Percentiles rank a stretch among this genome's conserved stretches.
These are phyloP conservation scores for Pseudocohnilembus persalinus DNA, from an alignment of 169 alveolate genomes.

Conservation along the genomic window DNA sequence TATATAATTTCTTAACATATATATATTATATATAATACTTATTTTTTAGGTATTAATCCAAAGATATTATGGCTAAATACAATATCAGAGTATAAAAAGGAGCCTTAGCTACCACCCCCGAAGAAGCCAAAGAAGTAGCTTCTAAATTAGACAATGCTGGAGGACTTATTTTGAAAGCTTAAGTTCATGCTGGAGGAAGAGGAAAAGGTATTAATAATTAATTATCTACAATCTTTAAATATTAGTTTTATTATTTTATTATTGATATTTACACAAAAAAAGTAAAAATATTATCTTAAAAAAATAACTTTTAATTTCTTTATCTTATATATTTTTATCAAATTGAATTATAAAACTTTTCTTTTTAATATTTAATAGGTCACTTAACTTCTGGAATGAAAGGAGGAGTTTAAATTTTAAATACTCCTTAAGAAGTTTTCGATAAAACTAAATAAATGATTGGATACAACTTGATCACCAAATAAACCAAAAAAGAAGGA, in stretches of 20 bases:
- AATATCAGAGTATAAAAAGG: slow-evolving; percentile 67
- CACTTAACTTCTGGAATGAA: slow-evolving; percentile 58
- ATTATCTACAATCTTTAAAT: neutral
- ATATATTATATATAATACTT: neutral
- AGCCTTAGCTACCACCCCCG: slow-evolving; percentile 53
- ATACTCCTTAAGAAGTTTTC: slow-evolving; percentile 59
- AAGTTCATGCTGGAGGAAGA: slow-evolving; percentile 78
- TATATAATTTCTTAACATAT: neutral
- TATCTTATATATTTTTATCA: too few relatives aligned
- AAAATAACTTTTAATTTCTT: too few relatives aligned
- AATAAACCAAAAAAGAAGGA: slow-evolving; percentile 61
- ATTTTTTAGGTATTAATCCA: slow-evolving; percentile 43
- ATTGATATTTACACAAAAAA: too few relatives aligned
- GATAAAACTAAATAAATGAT: slow-evolving; percentile 63
- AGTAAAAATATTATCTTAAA: too few relatives aligned
- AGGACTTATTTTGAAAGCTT: slow-evolving; percentile 59
- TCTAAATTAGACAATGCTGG: slow-evolving; percentile 42
- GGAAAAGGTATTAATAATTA: slow-evolving; percentile 57
- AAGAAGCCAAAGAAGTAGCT: slow-evolving; percentile 55
- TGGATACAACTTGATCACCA: slow-evolving; percentile 67
- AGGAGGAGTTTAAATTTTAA: slow-evolving; percentile 71
- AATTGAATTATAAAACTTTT: too few relatives aligned
- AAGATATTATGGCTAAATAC: slow-evolving; percentile 52
- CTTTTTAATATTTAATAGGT: slow-evolving; percentile 14
- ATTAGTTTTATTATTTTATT: too few relatives aligned